Evolutionary conservation across 108 stramenopile species (phyloP), one percentile per base, ranked within the genome.

Genomic region (Cyclotella sp.): DNA sequence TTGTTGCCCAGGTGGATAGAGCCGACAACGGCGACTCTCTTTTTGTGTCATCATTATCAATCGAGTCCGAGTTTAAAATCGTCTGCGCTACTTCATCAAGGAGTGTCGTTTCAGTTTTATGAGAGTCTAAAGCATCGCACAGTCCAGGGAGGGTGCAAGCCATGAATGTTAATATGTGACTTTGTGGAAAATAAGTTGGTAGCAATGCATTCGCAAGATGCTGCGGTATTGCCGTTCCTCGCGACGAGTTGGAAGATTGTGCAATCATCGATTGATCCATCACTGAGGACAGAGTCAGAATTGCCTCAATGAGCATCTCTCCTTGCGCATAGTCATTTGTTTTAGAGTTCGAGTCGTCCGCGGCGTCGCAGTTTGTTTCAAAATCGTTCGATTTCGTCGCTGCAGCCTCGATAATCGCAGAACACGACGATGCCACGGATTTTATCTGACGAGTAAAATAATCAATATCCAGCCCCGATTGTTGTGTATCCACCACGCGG

Each of bases 111-210:
- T 27, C 41, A 19, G n/a, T 19, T 19, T 30, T 30, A 22, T 64
- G 22, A 13, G 21, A 44, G 42, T 34, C 67, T n/a, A 83, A 14
- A 28, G 71, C 28, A 8, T 83, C 72, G 29, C 82, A 83, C 18
- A 91, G 54, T 7, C 86, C 90, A 30, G 90, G 88, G 11, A 91
- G 77, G 29, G 81, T 76, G 30, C 78, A 81, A 44, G 88, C 86
- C 29, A 87, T 66, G 65, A 86, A 91, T 12, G 88, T 82, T 1
- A 84, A 29, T 27, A 79, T 76, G 52, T 89, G 87, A 12, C 78
- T 76, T 55, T 87, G 72, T 19, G 90, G 90, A 67, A 92, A 90
- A 27, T 84, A 70, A 12, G 80, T 73, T 66, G 91, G 88, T 39
- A 90, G 66, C 30, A 92, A 62, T 27, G 86, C 78, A 53, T 90